Percentiles rank a stretch among this genome's conserved stretches.
Evolutionary conservation across 768 basidiomycete species (phyloP).

Genomic region (Suillus bovinus): DNA sequence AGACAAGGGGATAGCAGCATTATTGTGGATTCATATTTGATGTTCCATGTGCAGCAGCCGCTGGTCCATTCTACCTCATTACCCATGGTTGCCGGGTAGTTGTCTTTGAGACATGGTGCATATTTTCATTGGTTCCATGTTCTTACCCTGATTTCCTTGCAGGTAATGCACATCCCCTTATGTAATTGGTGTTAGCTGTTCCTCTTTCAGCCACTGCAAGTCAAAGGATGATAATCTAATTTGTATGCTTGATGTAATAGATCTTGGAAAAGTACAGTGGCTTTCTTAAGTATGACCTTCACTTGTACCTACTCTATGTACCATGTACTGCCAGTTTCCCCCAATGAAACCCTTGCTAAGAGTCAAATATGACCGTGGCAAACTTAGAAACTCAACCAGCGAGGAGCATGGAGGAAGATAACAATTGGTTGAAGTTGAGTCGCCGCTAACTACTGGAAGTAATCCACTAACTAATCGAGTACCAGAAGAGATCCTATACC

Average conservation of each 20-base stretch:
- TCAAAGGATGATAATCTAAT: neutral
- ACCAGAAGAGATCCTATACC: neutral
- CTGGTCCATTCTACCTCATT: conserved; percentile 40
- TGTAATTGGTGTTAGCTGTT: neutral
- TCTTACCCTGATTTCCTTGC: neutral
- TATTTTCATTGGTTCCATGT: neutral
- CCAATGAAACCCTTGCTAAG: neutral
- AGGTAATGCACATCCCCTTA: conserved; percentile 6
- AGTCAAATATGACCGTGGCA: neutral
- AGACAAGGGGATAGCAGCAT: neutral
- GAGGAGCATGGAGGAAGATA: neutral
- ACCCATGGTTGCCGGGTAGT: conserved; percentile 39
- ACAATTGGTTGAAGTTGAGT: neutral
- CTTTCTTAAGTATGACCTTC: neutral
- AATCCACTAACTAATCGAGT: neutral
- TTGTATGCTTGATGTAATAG: conserved; percentile 1
- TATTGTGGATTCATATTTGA: neutral
- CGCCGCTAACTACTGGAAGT: neutral
- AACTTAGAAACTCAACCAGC: neutral
- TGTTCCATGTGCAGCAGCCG: neutral
- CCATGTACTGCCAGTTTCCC: neutral
- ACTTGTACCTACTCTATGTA: neutral
- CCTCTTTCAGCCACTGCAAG: neutral
- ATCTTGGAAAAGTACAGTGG: neutral
- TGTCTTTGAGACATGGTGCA: conserved; percentile 42